These are phyloP conservation scores for Pseudogymnoascus sp. DNA, from an alignment of 2,329 filamentous ascomycete species.

Conservation along the genomic window DNA sequence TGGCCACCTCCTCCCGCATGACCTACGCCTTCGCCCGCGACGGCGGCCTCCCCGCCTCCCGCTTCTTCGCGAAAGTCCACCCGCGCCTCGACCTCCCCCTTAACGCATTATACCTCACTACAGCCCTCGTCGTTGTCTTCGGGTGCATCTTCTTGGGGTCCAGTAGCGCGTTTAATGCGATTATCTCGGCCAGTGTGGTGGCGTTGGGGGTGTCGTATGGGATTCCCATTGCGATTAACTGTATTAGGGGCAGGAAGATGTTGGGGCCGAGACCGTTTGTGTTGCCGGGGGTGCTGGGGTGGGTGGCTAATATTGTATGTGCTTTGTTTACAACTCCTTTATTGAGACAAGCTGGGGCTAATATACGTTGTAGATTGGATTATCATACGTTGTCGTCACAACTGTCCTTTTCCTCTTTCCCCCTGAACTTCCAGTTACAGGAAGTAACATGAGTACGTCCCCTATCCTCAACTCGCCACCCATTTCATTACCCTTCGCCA, in stretches of 20 bases:
- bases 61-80: conserved; percentile 53
- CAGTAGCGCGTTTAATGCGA: conserved; percentile 60
- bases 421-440: conserved; percentile 46
- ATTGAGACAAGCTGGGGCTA: conserved; percentile 2
- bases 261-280: conserved; percentile 48
- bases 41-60: conserved; percentile 54
- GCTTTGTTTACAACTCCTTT: conserved; percentile 15
- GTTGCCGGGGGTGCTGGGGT: conserved; percentile 46
- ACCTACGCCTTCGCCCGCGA: conserved; percentile 60
- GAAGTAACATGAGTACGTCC: conserved; percentile 51
- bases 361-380: conserved; percentile 33
- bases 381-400: conserved; percentile 49
- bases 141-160: conserved; percentile 62
- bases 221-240: conserved; percentile 57
- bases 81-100: conserved; percentile 53
- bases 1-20: conserved; percentile 59
- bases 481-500: neutral
- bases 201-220: conserved; percentile 64
- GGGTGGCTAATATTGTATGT: conserved; percentile 47
- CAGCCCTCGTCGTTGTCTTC: conserved; percentile 53
- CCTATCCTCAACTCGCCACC: too few species aligned
- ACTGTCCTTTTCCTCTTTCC: conserved; percentile 58
- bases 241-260: conserved; percentile 55
- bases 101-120: conserved; percentile 55
- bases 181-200: conserved; percentile 61